Conservation (phyloP, 2,329 filamentous ascomycete species). For the Allantophomopsis cytisporea region DNA sequence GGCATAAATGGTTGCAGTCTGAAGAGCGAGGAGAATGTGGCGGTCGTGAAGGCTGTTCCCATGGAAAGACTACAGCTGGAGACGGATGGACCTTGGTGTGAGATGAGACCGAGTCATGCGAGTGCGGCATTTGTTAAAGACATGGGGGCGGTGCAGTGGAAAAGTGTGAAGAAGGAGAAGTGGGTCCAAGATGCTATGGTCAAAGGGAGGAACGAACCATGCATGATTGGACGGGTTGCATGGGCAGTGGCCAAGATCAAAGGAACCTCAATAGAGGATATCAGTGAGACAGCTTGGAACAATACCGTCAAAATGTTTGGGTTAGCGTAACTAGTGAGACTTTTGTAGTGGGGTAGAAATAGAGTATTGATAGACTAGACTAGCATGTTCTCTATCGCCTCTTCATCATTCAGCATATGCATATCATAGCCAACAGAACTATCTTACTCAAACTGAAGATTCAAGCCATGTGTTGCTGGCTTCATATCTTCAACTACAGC, state of each 20-base stretch:
- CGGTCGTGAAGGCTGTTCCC: conserved; percentile 67
- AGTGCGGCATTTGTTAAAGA: conserved; percentile 27
- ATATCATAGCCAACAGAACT: too few relatives aligned
- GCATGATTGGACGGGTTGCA: conserved; percentile 76
- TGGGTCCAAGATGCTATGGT: conserved; percentile 82
- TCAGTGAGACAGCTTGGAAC: conserved; percentile 74
- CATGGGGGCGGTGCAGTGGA: conserved; percentile 42
- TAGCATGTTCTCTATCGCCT: too few relatives aligned
- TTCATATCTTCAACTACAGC: too few relatives aligned
- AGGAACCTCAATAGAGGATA: conserved; percentile 62
- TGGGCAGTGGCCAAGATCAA: conserved; percentile 81
- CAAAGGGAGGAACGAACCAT: conserved; percentile 90
- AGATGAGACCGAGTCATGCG: conserved; percentile 81
- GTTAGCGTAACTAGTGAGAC: conserved; percentile 32
- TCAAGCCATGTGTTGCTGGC: too few relatives aligned
- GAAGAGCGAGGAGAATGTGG: conserved; percentile 86
- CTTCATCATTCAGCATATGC: too few relatives aligned
- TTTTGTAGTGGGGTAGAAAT: too few relatives aligned
- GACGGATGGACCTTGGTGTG: conserved; percentile 96
- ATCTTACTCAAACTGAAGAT: too few relatives aligned
- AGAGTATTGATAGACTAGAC: too few relatives aligned
- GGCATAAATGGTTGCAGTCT: conserved; percentile 96
- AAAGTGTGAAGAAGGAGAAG: conserved; percentile 89
- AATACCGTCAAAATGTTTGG: conserved; percentile 76
- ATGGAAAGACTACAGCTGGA: conserved; percentile 81